These are phyloP conservation scores for Ampelomyces quisqualis DNA, from an alignment of 2,329 filamentous ascomycete genomes.

Conservation along the genomic window DNA sequence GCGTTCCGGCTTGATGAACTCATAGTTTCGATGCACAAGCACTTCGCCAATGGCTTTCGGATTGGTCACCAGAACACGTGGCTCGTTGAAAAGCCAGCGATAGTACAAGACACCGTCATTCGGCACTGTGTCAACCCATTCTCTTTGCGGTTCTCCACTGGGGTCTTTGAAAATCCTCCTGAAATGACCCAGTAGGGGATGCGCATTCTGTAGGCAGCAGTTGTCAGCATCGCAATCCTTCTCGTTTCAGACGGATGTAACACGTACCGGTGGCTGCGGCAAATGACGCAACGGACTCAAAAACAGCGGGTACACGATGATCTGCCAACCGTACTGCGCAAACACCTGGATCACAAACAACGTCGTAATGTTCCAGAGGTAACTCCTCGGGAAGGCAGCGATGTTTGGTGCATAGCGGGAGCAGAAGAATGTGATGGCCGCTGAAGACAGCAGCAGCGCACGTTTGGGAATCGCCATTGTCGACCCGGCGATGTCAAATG, in stretches of 20 bases:
- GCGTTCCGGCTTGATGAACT: constrained; percentile 52
- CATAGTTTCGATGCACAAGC: constrained; percentile 53
- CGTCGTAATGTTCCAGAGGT: constrained; percentile 44
- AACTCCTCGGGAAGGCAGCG: constrained; percentile 31
- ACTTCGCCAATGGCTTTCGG: constrained; percentile 53
- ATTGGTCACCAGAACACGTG: constrained; percentile 49
- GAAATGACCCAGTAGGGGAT: constrained; percentile 48
- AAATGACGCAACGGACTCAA: constrained; percentile 61
- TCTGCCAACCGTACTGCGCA: constrained; percentile 42
- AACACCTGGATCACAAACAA: constrained; percentile 45
- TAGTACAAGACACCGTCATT: constrained; percentile 60
- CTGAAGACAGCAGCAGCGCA: constrained; percentile 25
- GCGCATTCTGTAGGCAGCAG: constrained; percentile 21
- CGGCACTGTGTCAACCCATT: constrained; percentile 56
- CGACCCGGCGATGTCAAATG: neutral
- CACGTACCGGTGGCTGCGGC: constrained; percentile 54
- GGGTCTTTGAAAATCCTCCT: constrained; percentile 46
- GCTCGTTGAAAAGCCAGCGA: constrained; percentile 50
- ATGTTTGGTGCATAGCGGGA: constrained; percentile 38
- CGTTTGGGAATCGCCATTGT: constrained; percentile 35
- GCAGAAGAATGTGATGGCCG: constrained; percentile 31
- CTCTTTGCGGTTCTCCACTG: constrained; percentile 48
- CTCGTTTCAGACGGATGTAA: neutral
- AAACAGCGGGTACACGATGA: constrained; percentile 59
- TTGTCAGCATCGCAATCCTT: neutral